Percentiles rank a stretch among this genome's conserved stretches.
Conservation (phyloP, 2,329 filamentous ascomycete genomes). For the Fusarium denticulatum region DNA sequence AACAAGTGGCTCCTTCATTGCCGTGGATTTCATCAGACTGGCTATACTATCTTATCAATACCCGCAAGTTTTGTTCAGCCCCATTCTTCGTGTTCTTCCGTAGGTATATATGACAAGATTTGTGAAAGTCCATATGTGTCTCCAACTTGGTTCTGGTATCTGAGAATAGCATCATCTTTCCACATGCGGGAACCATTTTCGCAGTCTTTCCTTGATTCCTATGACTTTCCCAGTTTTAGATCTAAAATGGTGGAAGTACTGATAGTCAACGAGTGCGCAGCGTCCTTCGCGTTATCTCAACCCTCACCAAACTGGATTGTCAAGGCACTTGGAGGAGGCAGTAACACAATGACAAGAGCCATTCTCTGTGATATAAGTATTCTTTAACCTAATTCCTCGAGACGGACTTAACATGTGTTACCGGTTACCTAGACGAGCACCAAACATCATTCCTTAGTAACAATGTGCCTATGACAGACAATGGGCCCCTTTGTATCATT, state of each 20-base stretch:
- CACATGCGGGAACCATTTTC: not conserved
- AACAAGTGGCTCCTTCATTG: not conserved
- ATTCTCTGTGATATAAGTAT: not conserved
- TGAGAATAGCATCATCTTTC: not conserved
- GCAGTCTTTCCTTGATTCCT: not conserved
- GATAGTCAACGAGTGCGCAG: not conserved
- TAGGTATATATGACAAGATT: not conserved
- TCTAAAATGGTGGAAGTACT: not conserved
- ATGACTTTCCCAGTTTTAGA: not conserved
- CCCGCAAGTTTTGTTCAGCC: not conserved
- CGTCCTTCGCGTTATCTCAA: not conserved
- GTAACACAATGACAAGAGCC: not conserved
- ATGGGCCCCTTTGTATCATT: not conserved
- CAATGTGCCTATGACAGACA: not conserved
- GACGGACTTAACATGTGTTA: not conserved
- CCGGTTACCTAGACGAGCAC: not conserved
- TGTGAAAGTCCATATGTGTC: not conserved
- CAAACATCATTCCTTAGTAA: not conserved
- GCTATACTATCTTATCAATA: not conserved
- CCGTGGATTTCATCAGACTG: not conserved
- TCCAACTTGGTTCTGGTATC: not conserved
- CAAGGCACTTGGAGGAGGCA: not conserved
- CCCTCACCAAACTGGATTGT: not conserved
- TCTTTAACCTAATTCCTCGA: not conserved
- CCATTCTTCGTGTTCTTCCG: not conserved